A percentile compares a stretch with the other conserved stretches of the same genome.
Evolutionary conservation across 2,329 filamentous ascomycete species (phyloP).

Genomic region (Calonectria pteridis): DNA sequence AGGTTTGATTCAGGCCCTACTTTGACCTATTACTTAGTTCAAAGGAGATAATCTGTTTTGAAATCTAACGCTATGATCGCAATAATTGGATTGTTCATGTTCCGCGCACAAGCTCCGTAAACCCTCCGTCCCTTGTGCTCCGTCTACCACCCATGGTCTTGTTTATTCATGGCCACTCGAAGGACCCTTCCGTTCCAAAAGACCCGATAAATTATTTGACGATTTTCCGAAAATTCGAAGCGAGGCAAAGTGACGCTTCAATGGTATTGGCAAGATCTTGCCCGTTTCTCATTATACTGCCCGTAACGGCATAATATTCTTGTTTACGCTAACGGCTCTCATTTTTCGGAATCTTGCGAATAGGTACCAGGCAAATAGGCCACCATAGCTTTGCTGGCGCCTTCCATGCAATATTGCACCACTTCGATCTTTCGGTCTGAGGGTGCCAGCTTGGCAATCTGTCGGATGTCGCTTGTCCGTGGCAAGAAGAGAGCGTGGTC

Average conservation of each 20-base stretch:
- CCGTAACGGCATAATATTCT: neutral
- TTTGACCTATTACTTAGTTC: neutral
- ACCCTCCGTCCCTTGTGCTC: too few species aligned
- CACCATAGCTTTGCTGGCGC: constrained; percentile 87
- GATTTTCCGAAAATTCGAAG: neutral
- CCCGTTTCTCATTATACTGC: neutral
- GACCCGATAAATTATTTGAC: neutral
- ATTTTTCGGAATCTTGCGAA: constrained; percentile 10
- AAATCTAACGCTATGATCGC: neutral
- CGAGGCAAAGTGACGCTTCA: too few species aligned
- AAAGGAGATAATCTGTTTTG: neutral
- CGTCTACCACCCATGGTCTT: neutral
- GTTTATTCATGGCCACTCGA: neutral
- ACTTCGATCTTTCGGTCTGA: constrained; percentile 73
- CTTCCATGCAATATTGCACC: constrained; percentile 91
- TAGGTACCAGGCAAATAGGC: constrained; percentile 66
- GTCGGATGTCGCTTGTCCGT: constrained; percentile 83
- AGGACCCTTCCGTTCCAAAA: neutral
- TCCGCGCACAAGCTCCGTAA: too few species aligned
- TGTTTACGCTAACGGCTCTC: neutral
- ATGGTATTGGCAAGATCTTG: neutral
- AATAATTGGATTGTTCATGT: neutral
- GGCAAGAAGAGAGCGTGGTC: constrained; percentile 85
- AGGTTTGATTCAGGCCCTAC: neutral
- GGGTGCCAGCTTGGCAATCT: constrained; percentile 74